Evolutionary conservation across 1,284 basidiomycete species (phyloP).

Genomic region (Singerocomus inundabilis): DNA sequence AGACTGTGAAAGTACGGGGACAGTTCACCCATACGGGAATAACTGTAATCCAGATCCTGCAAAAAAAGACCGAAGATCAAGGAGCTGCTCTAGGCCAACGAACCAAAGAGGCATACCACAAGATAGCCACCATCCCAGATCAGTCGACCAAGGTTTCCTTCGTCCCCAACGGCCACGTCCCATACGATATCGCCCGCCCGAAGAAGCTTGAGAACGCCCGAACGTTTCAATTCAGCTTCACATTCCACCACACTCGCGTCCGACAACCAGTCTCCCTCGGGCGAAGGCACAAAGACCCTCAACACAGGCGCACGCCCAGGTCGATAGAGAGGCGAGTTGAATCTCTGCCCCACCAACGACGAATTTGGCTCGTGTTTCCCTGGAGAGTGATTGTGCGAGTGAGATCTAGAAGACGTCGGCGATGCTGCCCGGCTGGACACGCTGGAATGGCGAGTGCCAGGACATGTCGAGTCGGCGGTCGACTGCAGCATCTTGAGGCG

Average conservation of each 20-base stretch:
- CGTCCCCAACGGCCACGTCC: constrained; percentile 79
- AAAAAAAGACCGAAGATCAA: constrained; percentile 10
- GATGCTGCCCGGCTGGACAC: constrained; percentile 63
- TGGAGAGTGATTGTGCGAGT: constrained; percentile 41
- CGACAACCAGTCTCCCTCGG: constrained; percentile 78
- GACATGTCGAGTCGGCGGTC: constrained; percentile 5
- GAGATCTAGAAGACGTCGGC: constrained; percentile 49
- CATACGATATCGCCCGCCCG: constrained; percentile 76
- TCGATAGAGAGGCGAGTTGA: constrained; percentile 68
- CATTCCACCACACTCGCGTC: constrained; percentile 76
- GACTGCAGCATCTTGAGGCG: constrained; percentile 22
- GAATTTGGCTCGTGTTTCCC: constrained; percentile 16
- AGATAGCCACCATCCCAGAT: constrained; percentile 83
- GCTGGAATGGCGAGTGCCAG: constrained; percentile 21
- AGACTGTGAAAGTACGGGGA: constrained; percentile 73
- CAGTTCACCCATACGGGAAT: constrained; percentile 68
- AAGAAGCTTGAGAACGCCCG: constrained; percentile 52
- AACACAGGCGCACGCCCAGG: constrained; percentile 68
- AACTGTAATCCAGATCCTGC: constrained; percentile 80
- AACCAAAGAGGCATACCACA: constrained; percentile 45
- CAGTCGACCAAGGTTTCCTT: constrained; percentile 74
- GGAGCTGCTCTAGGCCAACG: background rate
- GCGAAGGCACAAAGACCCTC: constrained; percentile 76
- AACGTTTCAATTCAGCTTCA: constrained; percentile 70
- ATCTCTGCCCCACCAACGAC: constrained; percentile 31